Conservation (phyloP, 306 rosid species). For the Cicer cuneatum region DNA sequence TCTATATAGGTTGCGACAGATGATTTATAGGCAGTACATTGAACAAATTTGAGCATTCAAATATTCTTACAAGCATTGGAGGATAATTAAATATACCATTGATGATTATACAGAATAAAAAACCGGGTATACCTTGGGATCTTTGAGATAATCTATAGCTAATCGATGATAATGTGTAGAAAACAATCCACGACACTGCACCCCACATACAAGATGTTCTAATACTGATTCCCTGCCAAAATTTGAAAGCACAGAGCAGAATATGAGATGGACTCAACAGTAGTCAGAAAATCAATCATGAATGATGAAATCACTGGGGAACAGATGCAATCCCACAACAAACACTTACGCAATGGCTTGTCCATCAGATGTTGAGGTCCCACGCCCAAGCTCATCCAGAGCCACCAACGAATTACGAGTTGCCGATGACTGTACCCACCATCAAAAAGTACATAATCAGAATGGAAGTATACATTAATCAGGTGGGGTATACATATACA, state of each 20-base stretch:
- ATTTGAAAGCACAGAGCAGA: constrained; percentile 37
- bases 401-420: constrained; percentile 81
- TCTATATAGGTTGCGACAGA: constrained; percentile 17
- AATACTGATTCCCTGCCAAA: constrained; percentile 79
- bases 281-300: constrained; percentile 25
- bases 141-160: constrained; percentile 66
- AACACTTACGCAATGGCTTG: constrained; percentile 94
- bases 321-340: constrained; percentile 32
- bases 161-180: constrained; percentile 93
- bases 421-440: constrained; percentile 75
- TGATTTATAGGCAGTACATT: constrained; percentile 3
- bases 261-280: constrained; percentile 20
- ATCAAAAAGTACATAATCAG: constrained; percentile 37
- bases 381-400: constrained; percentile 98
- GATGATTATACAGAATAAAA: constrained; percentile 28
- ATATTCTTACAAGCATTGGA: constrained; percentile 30
- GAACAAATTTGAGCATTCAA: constrained; percentile 9
- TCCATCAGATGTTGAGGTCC: constrained; percentile 98
- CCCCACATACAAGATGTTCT: constrained; percentile 80
- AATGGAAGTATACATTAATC: constrained; percentile 22
- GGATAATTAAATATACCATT: constrained; percentile 7
- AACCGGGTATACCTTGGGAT: constrained; percentile 62
- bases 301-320: constrained; percentile 19
- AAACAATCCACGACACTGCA: constrained; percentile 85
- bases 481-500: constrained; percentile 29